Conservation (phyloP, 2,329 filamentous ascomycete species). For the Colletotrichum viniferum region DNA sequence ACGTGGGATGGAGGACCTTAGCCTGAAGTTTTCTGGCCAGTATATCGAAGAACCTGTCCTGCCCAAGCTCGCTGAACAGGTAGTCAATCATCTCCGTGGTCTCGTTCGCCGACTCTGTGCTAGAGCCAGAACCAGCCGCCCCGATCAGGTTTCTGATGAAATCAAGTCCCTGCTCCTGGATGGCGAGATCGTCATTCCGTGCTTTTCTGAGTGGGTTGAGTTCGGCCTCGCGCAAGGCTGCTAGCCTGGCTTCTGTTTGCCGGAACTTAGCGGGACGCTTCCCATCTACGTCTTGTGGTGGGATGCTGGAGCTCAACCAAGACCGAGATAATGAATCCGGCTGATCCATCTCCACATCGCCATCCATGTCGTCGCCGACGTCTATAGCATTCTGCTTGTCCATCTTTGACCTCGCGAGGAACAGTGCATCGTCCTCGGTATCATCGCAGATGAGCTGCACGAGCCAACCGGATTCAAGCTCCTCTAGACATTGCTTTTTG, state of each 20-base stretch:
- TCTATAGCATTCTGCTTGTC: constrained; percentile 26
- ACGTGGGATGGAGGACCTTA: constrained; percentile 58
- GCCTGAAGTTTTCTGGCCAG: constrained; percentile 78
- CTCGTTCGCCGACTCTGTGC: constrained; percentile 53
- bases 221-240: constrained; percentile 66
- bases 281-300: constrained; percentile 15
- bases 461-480: constrained; percentile 80
- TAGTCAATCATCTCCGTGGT: constrained; percentile 82
- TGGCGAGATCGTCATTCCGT: constrained; percentile 77
- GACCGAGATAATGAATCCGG: constrained; percentile 44
- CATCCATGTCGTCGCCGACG: constrained; percentile 51
- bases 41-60: constrained; percentile 80
- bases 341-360: constrained; percentile 62
- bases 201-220: constrained; percentile 70
- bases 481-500: constrained; percentile 79
- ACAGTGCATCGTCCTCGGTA: constrained; percentile 56
- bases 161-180: constrained; percentile 90
- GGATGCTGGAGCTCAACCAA: constrained; percentile 21
- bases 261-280: constrained; percentile 47
- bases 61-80: constrained; percentile 76
- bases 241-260: constrained; percentile 54
- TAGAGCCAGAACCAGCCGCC: constrained; percentile 52
- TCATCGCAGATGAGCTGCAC: constrained; percentile 76
- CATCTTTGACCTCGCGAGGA: constrained; percentile 38
- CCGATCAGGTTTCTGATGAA: constrained; percentile 90